These are phyloP conservation scores for Chlorokybus atmophyticus DNA, from an alignment of 139 green algal species.

Conservation along the genomic window DNA sequence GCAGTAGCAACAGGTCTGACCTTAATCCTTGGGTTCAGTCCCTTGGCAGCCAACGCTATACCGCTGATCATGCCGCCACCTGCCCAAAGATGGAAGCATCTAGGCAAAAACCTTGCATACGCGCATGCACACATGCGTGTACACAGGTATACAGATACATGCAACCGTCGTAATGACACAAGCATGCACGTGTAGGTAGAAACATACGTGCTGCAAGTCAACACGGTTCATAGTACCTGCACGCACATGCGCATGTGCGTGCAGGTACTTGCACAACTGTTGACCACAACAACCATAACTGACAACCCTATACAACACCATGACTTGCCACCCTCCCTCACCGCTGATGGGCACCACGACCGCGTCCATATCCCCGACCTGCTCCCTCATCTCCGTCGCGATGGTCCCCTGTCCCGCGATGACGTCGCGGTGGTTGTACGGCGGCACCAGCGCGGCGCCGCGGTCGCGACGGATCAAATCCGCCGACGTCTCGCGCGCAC, in stretches of 20 bases:
- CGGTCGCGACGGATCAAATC: constrained; percentile 30
- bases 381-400: constrained; percentile 63
- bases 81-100: too few relatives aligned
- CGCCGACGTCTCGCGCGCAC: constrained; percentile 22
- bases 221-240: too few relatives aligned
- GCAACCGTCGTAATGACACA: too few relatives aligned
- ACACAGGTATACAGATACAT: too few relatives aligned
- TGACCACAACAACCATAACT: background rate
- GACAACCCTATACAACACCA: background rate
- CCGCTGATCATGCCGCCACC: constrained; percentile 64
- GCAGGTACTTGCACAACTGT: too few relatives aligned
- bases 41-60: constrained; percentile 59
- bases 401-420: constrained; percentile 67
- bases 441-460: constrained; percentile 51
- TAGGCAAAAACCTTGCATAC: too few relatives aligned
- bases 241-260: too few relatives aligned
- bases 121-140: too few relatives aligned
- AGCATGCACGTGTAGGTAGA: too few relatives aligned
- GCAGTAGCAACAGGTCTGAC: too few relatives aligned
- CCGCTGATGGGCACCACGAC: constrained; percentile 58
- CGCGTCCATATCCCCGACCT: constrained; percentile 57
- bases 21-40: constrained; percentile 36
- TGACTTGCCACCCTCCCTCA: background rate
- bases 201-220: too few relatives aligned
- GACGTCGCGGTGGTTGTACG: constrained; percentile 55